Base-by-base conservation (phyloP, 305 asterid species). In the Solanum hybrid region DNA sequence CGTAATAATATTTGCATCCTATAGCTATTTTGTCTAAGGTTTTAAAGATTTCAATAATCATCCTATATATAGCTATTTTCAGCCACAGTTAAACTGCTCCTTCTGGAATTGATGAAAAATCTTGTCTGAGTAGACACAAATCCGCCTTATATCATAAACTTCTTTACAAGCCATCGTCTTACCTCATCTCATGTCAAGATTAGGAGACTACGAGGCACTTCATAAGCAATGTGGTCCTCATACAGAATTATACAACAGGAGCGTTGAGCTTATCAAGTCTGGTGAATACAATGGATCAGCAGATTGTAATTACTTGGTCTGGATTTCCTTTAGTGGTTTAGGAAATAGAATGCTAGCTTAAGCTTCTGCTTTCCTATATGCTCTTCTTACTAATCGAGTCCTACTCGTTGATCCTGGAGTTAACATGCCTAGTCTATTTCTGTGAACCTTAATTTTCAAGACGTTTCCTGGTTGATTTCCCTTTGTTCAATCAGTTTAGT, bases 321-420 rank as follows among this genome's bases (percentile, higher is more conserved):
- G 97, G 97, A 90, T 95, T 88, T 91, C 98, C 89, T 93, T 80
- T 14, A 92, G 95, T 75, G 99, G 98, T 41, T 91, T 95, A 91
- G 99, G 99, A 14, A 97, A 96, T 93, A 89, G 95, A 80, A 92
- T 97, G 29, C 90, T 97, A 27, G 91, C 95, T 5, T 90, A 94
- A 32, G 94, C 96, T 37, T 96, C 98, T 1, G 92, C 97, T 76
- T 96, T 96, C 92, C 95, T 97, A 11, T 97, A 97, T 24, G 97
- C 99, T 36, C 94, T 97, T 83, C 94, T 95, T 27, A 95, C 98
- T 3, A 92, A 95, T 8, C 91, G 94, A 27, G 95, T 96, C 91
- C 94, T 97, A 17, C 96, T 97, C 4, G 93, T 95, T 20, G 97
- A 95, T 75, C 92, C 92, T 51, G 95, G 96, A 89, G 65, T 41